Conservation (phyloP, 169 alveolate genomes). For the Plasmodium knowlesi region DNA sequence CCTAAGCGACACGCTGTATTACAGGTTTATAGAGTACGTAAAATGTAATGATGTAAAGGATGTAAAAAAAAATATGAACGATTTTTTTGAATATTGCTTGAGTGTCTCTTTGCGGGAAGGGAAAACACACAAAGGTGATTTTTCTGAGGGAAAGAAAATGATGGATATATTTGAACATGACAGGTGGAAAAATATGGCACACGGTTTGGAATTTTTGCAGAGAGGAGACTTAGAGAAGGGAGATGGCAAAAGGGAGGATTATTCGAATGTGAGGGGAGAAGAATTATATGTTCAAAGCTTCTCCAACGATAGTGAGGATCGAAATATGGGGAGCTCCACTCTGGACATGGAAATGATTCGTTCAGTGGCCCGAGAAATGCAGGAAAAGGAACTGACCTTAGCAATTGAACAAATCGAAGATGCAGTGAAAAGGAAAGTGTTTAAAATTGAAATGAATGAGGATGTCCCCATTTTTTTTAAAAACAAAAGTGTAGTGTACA, state of each 20-base stretch:
- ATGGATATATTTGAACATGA: not conserved
- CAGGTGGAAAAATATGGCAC: not conserved
- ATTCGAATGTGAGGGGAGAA: not conserved
- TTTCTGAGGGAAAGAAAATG: not conserved
- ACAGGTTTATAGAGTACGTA: slow-evolving; percentile 49
- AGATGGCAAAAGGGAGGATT: not conserved
- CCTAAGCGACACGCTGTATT: slow-evolving; percentile 45
- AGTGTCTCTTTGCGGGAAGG: not conserved
- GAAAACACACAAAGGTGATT: not conserved
- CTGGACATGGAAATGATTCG: not conserved
- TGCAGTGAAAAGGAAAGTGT: slow-evolving; percentile 11
- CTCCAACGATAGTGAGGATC: not conserved
- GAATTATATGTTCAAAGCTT: not conserved
- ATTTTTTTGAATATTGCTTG: slow-evolving; percentile 39
- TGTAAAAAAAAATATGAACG: not conserved
- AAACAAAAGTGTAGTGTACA: slow-evolving; percentile 72
- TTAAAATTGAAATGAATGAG: slow-evolving; percentile 58
- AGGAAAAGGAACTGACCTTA: slow-evolving; percentile 23
- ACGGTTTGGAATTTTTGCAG: not conserved
- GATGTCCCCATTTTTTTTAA: slow-evolving; percentile 72
- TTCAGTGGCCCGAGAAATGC: not conserved
- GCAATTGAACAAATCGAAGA: slow-evolving; percentile 48
- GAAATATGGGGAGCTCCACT: not conserved
- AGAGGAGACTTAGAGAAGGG: not conserved
- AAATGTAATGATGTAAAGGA: not conserved